These are phyloP conservation scores for Suaeda aralocaspica DNA, from an alignment of 148 eudicot genomes.

Conservation along the genomic window DNA sequence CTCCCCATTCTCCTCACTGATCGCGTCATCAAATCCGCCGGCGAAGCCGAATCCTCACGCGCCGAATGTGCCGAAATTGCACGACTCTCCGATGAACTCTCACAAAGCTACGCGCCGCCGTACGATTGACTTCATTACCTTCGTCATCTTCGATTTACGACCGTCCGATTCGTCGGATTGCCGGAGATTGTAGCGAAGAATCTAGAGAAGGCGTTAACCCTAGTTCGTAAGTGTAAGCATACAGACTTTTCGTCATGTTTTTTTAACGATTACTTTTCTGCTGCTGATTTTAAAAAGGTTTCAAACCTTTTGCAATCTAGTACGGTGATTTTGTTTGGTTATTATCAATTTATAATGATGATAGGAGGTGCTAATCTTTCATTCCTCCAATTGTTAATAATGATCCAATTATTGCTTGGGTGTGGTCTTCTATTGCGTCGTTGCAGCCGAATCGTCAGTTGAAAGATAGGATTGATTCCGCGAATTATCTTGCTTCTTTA, in stretches of 20 bases:
- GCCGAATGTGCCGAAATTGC: slow-evolving; percentile 56
- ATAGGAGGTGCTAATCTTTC: slow-evolving; percentile 33
- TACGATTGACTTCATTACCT: slow-evolving; percentile 34
- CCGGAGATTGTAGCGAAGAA: slow-evolving; percentile 44
- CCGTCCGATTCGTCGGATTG: slow-evolving; percentile 67
- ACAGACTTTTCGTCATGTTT: slow-evolving; percentile 49
- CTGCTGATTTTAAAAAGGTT: slow-evolving; percentile 69
- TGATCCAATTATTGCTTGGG: slow-evolving; percentile 70
- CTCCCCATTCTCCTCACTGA: slow-evolving; percentile 53
- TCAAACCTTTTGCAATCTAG: slow-evolving; percentile 47
- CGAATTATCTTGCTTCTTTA: slow-evolving; percentile 40
- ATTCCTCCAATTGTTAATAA: slow-evolving; percentile 63
- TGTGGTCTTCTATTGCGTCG: slow-evolving; percentile 69
- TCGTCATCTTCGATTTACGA: slow-evolving; percentile 47
- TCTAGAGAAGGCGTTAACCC: slow-evolving; percentile 53
- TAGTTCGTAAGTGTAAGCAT: slow-evolving; percentile 55
- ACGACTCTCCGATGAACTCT: slow-evolving; percentile 46
- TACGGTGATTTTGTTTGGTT: slow-evolving; percentile 61
- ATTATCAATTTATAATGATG: slow-evolving; percentile 41
- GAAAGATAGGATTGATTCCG: slow-evolving; percentile 48
- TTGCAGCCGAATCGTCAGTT: slow-evolving; percentile 47
- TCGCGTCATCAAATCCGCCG: slow-evolving; percentile 48
- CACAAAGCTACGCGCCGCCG: slow-evolving; percentile 59
- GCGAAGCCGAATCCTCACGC: slow-evolving; percentile 57
- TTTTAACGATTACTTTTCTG: slow-evolving; percentile 43